Conservation (phyloP, 495 filamentous ascomycete species). For the Annulohypoxylon maeteangense region DNA sequence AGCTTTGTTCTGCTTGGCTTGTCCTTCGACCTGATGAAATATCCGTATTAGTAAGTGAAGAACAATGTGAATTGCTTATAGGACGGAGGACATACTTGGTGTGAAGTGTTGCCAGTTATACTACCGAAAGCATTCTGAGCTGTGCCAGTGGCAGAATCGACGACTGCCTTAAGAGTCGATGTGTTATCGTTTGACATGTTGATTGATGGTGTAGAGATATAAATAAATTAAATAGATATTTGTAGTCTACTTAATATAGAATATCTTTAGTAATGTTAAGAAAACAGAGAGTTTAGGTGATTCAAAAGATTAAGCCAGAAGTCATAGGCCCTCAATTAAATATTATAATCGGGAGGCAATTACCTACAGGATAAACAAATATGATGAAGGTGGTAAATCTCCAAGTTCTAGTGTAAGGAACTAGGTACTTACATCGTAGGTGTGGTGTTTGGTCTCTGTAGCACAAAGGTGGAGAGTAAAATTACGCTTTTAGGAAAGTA, state of each 20-base stretch:
- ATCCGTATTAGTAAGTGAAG: slow-evolving; percentile 24
- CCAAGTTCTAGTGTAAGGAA: slow-evolving; percentile 34
- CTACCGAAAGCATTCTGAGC: slow-evolving; percentile 77
- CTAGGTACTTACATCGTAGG: too few relatives aligned
- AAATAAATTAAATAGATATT: not conserved
- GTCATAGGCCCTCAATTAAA: not conserved
- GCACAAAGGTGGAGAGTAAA: slow-evolving; percentile 20
- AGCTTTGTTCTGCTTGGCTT: slow-evolving; percentile 68
- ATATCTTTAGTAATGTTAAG: not conserved
- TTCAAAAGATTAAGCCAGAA: slow-evolving; percentile 2
- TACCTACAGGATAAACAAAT: slow-evolving; percentile 3
- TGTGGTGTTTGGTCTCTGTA: slow-evolving; percentile 25
- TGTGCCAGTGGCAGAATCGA: slow-evolving; percentile 79
- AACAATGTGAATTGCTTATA: not conserved
- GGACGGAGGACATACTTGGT: slow-evolving; percentile 64
- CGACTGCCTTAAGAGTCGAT: slow-evolving; percentile 82
- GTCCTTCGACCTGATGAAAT: slow-evolving; percentile 57
- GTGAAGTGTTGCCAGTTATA: slow-evolving; percentile 76
- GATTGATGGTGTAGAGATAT: not conserved
- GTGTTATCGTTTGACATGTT: slow-evolving; percentile 75
- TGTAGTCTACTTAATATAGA: not conserved
- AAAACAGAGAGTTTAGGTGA: not conserved
- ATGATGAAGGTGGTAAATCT: slow-evolving; percentile 16
- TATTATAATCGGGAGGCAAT: not conserved
- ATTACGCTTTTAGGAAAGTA: slow-evolving; percentile 44